Base-by-base conservation (phyloP, 345 rosid genomes). In the Sonneratia caseolaris region DNA sequence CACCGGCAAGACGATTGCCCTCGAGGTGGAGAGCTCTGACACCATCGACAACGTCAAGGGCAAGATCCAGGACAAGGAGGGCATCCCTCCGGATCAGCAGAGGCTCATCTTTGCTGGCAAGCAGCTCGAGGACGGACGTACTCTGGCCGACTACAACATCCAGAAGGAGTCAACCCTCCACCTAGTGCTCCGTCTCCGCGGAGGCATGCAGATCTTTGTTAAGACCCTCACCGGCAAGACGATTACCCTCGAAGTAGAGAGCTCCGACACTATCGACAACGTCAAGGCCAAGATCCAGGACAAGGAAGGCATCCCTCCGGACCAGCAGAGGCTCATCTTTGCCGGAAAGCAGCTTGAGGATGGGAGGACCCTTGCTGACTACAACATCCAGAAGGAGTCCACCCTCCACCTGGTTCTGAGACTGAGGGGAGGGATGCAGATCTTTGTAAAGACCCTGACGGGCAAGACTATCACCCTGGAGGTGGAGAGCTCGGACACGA, bases 111-210 rank as follows among this genome's bases (percentile, higher is more conserved):
- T 64, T 13, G 67, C 67, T 37, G 67, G 55, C 9, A 68, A 42
- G 53, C 71, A 68, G 27, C 53, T 67, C 6, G 70, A 67, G 70
- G 70, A 67, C 27, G 70, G 70, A 24, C 40, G 70, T 7, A 67
- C 70, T 22, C 49, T 67, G 37, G 70, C 70, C 35, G 70, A 67
- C 21, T 67, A 67, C 45, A 67, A 67, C 49, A 67, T 67, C 49
- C 70, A 67, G 42, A 67, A 67, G 48, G 70, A 67, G 27, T 67
- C 70, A 19, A 67, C 70, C 45, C 70, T 67, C n/a, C 70, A 67
- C 5, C 45, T 67, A 4, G 70, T 67, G 11, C 70, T 67, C 40
- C 70, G 70, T 21, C 70, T 67, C 13, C 70, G 70, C 19, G 70
- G 70, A 15, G 70, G 70, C 45, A 64, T 64, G 67, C 67, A 64